Base-by-base conservation (phyloP, 2,329 filamentous ascomycete species). In the Alternaria sp. region DNA sequence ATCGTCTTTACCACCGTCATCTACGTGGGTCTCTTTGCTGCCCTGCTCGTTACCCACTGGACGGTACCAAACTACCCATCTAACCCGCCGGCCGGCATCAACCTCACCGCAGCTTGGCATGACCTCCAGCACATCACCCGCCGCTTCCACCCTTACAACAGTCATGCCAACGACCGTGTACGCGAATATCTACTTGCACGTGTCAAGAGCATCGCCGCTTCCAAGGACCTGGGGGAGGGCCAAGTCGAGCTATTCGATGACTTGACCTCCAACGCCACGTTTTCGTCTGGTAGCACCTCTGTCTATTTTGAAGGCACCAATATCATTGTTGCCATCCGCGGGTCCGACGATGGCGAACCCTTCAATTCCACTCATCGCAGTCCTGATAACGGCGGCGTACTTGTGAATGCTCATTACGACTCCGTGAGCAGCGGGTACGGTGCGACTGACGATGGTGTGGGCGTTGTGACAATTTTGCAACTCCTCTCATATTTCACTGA, bases 321-420 rank as follows among this genome's bases (percentile, higher is more conserved):
- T 71, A 88, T 97, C 65, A 89, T 97, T 62, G 88, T 97, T 36
- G 97, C 97, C 71, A 90, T 99, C 58, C 89, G 91, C 44, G 95
- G 95, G 31, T 86, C 84, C 36, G 86, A 93, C 51, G 92, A 89
- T 26, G 80, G 85, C 29, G 88, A 88, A 8, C 83, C 86, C 41
- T 96, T 91, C 90, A 96, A 90, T 91, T 82, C 49, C 40, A 51
- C 52, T 21, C 28, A 58, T 26, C 69, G 60, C 59, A 75, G 63
- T 40, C 83, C 61, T 84, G 85, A 67, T 8, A 86, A 86, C 60
- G 90, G 91, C 17, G 92, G 93, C 31, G 92, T 97, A 17, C 84
- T 99, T 42, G 90, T 98, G 66, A 98, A 97, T 75, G 93, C 94
- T 17, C 95, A 98, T 74, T 97, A 95, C 73, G 95, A 97, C 78